phyloP scores from a whole-genome alignment of 805 yeast species.

The Cyberlindnera meyerae region DNA sequence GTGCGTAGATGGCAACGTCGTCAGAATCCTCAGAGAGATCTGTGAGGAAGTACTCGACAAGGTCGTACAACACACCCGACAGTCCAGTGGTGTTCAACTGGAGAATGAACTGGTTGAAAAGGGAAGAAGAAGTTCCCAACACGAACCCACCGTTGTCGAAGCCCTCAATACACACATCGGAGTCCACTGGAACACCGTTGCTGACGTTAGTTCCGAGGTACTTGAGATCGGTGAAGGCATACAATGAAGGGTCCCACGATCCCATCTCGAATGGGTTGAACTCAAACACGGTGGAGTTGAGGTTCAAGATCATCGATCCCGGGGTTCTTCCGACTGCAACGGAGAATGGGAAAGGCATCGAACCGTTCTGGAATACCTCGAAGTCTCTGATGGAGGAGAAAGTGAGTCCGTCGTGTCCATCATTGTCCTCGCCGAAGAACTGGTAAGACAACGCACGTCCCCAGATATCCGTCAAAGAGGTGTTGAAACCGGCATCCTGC shows the following conservation, averaged over 20 bases:
- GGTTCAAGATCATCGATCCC: slow-evolving; percentile 46
- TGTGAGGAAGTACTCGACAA: slow-evolving; percentile 41
- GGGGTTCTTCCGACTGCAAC: slow-evolving; percentile 67
- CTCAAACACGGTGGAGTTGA: slow-evolving; percentile 66
- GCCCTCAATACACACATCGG: slow-evolving; percentile 55
- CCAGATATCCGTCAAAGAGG: slow-evolving; percentile 76
- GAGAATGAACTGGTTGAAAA: slow-evolving; percentile 66
- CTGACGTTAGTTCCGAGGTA: slow-evolving; percentile 58
- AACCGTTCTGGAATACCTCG: slow-evolving; percentile 53
- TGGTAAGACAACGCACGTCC: slow-evolving; percentile 45
- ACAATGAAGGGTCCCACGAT: slow-evolving; percentile 78
- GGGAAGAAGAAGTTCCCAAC: slow-evolving; percentile 76
- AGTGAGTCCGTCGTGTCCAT: slow-evolving; percentile 50
- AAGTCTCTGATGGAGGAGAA: slow-evolving; percentile 54
- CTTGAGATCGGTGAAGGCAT: slow-evolving; percentile 58
- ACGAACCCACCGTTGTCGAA: slow-evolving; percentile 79
- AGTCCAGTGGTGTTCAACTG: slow-evolving; percentile 57
- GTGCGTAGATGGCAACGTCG: slow-evolving; percentile 66
- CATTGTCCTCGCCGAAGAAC: slow-evolving; percentile 13
- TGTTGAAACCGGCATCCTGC: slow-evolving; percentile 58
- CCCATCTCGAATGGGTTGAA: slow-evolving; percentile 72
- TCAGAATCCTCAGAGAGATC: slow-evolving; percentile 46
- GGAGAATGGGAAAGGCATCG: slow-evolving; percentile 70
- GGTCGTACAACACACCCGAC: slow-evolving; percentile 40
- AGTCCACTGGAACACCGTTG: slow-evolving; percentile 26